These are phyloP conservation scores for Dictyophora rubrovolvata DNA, from an alignment of 768 basidiomycete genomes.

Conservation along the genomic window DNA sequence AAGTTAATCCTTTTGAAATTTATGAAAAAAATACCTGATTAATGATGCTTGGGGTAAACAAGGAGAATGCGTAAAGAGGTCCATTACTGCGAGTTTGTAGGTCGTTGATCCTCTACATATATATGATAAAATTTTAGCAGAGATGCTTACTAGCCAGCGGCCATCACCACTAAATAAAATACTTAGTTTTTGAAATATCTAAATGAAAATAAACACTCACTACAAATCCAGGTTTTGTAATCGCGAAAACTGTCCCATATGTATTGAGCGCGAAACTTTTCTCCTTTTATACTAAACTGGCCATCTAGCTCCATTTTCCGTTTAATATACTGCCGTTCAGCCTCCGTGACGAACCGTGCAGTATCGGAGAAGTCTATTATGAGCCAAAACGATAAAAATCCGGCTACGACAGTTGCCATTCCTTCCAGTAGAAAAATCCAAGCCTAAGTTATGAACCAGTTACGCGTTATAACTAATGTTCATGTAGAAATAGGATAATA, in stretches of 20 bases:
- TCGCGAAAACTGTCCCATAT: slow-evolving; percentile 51
- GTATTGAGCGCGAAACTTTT: slow-evolving; percentile 45
- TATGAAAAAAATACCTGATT: slow-evolving; percentile 34
- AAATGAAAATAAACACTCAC: background rate
- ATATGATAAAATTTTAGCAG: no score
- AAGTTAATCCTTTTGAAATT: background rate
- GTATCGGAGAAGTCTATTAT: slow-evolving; percentile 79
- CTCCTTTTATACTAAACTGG: slow-evolving; percentile 67
- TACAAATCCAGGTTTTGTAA: slow-evolving; percentile 49
- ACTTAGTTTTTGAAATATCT: background rate
- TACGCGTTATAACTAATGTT: background rate
- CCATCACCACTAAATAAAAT: background rate
- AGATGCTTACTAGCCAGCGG: slow-evolving; percentile 2
- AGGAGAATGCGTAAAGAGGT: slow-evolving; percentile 66
- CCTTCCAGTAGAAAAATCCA: slow-evolving; percentile 78
- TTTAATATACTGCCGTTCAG: slow-evolving; percentile 56
- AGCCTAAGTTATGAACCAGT: slow-evolving; percentile 18
- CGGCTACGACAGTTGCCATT: slow-evolving; percentile 56
- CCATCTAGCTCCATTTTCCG: slow-evolving; percentile 55
- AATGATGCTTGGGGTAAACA: slow-evolving; percentile 75
- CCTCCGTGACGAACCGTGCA: slow-evolving; percentile 65
- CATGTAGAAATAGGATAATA: background rate
- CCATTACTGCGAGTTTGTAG: slow-evolving; percentile 28
- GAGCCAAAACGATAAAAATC: slow-evolving; percentile 58
- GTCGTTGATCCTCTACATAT: no score